These are phyloP conservation scores for Panicum hallii DNA, from an alignment of 202 grass and related monocot genomes.

Conservation along the genomic window DNA sequence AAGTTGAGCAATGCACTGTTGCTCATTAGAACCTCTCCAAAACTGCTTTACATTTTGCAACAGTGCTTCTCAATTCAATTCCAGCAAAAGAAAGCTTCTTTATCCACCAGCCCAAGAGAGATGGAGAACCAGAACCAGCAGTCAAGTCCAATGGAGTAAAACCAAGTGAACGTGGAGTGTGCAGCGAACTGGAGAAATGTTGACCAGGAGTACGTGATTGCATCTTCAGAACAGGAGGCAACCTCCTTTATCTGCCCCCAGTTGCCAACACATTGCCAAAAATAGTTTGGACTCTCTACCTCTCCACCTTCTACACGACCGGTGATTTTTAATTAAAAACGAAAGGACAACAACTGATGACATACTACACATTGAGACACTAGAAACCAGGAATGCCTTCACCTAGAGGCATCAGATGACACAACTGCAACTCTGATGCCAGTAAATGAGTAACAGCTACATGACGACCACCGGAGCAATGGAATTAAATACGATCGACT, in stretches of 20 bases:
- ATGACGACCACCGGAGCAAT: constrained; percentile 22
- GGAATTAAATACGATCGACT: constrained; percentile 61
- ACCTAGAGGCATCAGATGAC: constrained; percentile 17
- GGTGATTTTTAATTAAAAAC: not conserved
- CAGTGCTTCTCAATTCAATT: constrained; percentile 45
- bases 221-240: constrained; percentile 29
- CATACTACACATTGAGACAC: constrained; percentile 8
- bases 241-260: constrained; percentile 38
- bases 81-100: constrained; percentile 33
- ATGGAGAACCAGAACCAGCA: constrained; percentile 35
- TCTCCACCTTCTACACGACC: not conserved
- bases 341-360: not conserved
- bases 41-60: constrained; percentile 37
- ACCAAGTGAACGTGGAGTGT: constrained; percentile 19
- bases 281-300: not conserved
- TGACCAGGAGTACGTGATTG: not conserved
- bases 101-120: not conserved
- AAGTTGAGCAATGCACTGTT: constrained; percentile 51
- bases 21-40: constrained; percentile 16
- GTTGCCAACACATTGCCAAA: constrained; percentile 10
- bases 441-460: not conserved
- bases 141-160: constrained; percentile 21
- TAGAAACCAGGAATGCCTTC: not conserved
- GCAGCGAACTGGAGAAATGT: constrained; percentile 44
- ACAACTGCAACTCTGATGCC: constrained; percentile 14